Evolutionary conservation across 2,329 filamentous ascomycete species (phyloP), one percentile per base, ranked within the genome.

Genomic region (Trichoderma polysporum): DNA sequence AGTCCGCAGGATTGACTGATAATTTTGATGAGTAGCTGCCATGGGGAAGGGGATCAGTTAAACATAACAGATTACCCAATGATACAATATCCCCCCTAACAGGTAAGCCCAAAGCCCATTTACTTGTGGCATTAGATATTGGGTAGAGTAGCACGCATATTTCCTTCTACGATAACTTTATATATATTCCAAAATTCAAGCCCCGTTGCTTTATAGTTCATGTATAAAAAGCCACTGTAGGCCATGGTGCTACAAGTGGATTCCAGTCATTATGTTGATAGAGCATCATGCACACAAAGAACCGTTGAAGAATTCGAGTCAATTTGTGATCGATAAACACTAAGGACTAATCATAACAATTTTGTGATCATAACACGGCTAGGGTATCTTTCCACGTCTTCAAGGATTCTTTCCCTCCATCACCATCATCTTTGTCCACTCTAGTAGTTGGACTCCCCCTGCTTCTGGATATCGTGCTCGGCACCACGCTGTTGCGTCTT

Each of bases 401-500:
- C 49, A 39, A 49, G 6, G 27, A 27, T 17, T 29, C 45, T 17
- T n/a, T 22, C 29, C 22, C 3, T 27, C 27, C 50, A 39, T 22
- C 37, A 19, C 29, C 52, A 37, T n/a, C 39, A 68, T 13, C 47
- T 25, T 52, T 52, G 45, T 22, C 33, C 33, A 19, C 25, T 35
- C 53, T 57, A 66, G 27, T 68, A 68, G 53, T 76, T 74, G 50
- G 83, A 82, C 70, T 87, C 84, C 0, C 82, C 86, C 83, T 91
- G 83, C 86, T 92, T 94, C 79, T 90, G 81, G 66, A 97, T 84
- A 75, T 97, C 93, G 41, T 85, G 81, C 85, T 97, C 93, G 1
- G 90, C 93, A 58, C 93, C 91, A 22, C 93, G 86, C 85, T 97
- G 91, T 75, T 87, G 84, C 22, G 91, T 91, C 88, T 95, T 97